Evolutionary conservation across 1,139 yeast genomes (phyloP), one percentile per base, ranked within the genome.

Genomic region (Yamadazyma aaseri): DNA sequence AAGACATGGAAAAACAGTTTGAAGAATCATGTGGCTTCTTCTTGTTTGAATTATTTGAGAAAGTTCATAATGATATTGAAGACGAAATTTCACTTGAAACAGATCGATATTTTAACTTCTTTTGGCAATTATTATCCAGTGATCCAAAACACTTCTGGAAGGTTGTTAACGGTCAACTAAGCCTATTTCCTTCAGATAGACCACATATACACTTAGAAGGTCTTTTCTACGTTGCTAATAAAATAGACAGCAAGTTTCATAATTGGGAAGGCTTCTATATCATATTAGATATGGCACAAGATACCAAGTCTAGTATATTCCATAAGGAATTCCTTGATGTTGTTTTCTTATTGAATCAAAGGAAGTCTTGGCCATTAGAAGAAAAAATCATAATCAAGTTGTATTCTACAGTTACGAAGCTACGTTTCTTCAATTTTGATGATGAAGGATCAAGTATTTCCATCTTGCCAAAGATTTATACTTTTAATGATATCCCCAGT

Each of bases 361-460:
- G 53, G 12, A 45, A 51, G 5, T 43, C 49, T 7, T 70, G 74
- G 74, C 61, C 63, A 3, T 31, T 67, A 2, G 65, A 66, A 26
- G 76, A 70, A 29, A 50, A 50, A 26, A 33, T 66, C 14, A 40
- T 71, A 2, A 38, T 58, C 8, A 51, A 49, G 18, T 35, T 69
- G 3, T 68, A 66, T 39, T 36, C 55, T 1, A 49, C 57, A 0
- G 50, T 68, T 3, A 60, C 72, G 0, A 26, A 44, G 2, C 43
- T 69, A 27, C 63, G 56, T 36, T 71, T 70, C 46, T 55, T 65
- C 17, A 65, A 68, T 39, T 69, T 66, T 36, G 49, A 45, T 1
- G 70, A 65, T 36, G 76, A 70, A 42, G 39, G 46, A 14, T 42
- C 35, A 7, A 43, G 42, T 3, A 64, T 65, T 1, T 51, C 49